Conservation (phyloP, 2,329 filamentous ascomycete species). For the Seiridium unicorne region DNA sequence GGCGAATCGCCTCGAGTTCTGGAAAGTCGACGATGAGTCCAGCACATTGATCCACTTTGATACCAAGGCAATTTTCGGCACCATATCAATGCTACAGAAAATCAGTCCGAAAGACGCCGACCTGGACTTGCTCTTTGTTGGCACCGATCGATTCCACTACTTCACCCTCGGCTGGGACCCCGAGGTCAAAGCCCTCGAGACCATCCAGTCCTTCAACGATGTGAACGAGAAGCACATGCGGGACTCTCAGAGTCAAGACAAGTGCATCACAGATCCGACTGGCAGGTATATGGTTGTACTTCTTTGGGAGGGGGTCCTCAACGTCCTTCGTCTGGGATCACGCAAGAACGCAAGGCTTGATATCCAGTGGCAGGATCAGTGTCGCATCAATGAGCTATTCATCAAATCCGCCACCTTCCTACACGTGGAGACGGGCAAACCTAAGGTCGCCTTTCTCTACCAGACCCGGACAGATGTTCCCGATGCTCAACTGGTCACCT, state of each 20-base stretch:
- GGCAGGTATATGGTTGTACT: conserved; percentile 59
- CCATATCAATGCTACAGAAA: conserved; percentile 80
- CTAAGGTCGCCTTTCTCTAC: conserved; percentile 58
- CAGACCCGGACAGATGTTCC: conserved; percentile 50
- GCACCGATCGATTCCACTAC: conserved; percentile 86
- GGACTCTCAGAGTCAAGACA: conserved; percentile 79
- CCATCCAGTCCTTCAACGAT: conserved; percentile 51
- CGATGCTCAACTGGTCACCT: conserved; percentile 56
- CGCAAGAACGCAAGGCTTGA: conserved; percentile 43
- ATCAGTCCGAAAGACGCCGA: conserved; percentile 71
- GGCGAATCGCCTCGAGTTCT: conserved; percentile 83
- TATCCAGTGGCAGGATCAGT: conserved; percentile 51
- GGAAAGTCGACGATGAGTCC: conserved; percentile 64
- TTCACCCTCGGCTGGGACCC: conserved; percentile 86
- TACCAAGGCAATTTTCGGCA: conserved; percentile 77
- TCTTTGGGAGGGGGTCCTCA: conserved; percentile 60
- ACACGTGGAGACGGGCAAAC: conserved; percentile 57
- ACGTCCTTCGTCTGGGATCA: conserved; percentile 49
- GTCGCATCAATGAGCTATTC: conserved; percentile 58
- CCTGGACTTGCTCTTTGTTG: conserved; percentile 87
- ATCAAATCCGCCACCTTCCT: conserved; percentile 58
- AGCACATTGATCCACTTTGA: conserved; percentile 55
- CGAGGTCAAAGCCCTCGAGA: conserved; percentile 48
- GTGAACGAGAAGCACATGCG: conserved; percentile 60
- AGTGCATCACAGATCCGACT: conserved; percentile 80